phyloP scores from a whole-genome alignment of 495 filamentous ascomycete species.

The Cryomyces antarcticus region DNA sequence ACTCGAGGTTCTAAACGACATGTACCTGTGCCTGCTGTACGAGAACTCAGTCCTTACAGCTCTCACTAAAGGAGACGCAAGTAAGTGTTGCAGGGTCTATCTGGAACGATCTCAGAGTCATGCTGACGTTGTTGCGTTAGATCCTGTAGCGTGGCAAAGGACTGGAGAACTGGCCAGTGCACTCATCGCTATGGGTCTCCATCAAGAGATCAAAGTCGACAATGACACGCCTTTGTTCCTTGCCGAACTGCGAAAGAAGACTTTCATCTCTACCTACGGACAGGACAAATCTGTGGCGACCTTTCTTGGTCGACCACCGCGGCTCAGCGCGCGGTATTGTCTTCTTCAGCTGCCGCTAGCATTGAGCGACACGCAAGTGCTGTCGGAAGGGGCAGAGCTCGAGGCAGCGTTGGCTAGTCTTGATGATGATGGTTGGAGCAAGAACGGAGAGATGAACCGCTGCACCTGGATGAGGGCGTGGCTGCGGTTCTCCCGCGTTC shows the following conservation, averaged over 20 bases:
- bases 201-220: constrained; percentile 26
- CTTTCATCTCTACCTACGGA: constrained; percentile 33
- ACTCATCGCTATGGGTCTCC: constrained; percentile 35
- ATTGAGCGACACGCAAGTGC: constrained; percentile 29
- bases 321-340: constrained; percentile 33
- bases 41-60: constrained; percentile 11
- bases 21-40: constrained; percentile 17
- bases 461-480: constrained; percentile 29
- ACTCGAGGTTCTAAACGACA: constrained; percentile 15
- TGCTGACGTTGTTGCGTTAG: constrained; percentile 17
- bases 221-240: constrained; percentile 31
- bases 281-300: constrained; percentile 31
- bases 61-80: constrained; percentile 7
- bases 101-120: constrained; percentile 2
- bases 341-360: constrained; percentile 36
- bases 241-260: constrained; percentile 26
- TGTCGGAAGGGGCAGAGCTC: constrained; percentile 26
- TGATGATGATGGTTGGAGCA: constrained; percentile 34
- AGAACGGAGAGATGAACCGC: constrained; percentile 17
- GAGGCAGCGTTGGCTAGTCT: constrained; percentile 24
- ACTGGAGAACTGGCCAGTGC: constrained; percentile 30
- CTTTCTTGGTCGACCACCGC: constrained; percentile 36
- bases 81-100: neutral
- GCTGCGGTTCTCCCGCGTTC: constrained; percentile 25
- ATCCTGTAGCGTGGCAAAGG: constrained; percentile 31